Conservation (phyloP, 441 rosid genomes). For the Pelargonium myrrhifolium region DNA sequence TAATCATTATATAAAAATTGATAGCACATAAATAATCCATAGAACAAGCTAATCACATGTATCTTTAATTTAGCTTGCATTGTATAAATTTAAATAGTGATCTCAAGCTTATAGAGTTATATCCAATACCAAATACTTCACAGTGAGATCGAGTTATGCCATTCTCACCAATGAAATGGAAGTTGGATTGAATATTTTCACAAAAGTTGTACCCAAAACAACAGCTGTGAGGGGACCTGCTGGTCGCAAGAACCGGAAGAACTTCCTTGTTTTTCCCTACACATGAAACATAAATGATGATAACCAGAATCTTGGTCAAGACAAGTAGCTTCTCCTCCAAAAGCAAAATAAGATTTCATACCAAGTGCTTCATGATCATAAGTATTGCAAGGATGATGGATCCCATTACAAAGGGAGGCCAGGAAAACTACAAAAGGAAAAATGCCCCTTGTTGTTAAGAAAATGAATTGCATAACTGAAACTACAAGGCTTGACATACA, state of each 20-base stretch:
- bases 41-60: not conserved
- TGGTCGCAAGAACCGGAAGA: conserved; percentile 66
- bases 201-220: conserved; percentile 74
- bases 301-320: not conserved
- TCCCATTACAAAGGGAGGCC: conserved; percentile 99
- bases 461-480: conserved; percentile 32
- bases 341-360: conserved; percentile 24
- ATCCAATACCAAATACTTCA: conserved; percentile 7
- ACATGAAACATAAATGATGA: conserved; percentile 19
- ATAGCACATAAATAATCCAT: not conserved
- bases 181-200: conserved; percentile 64
- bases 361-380: conserved; percentile 86
- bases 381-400: conserved; percentile 66
- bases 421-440: conserved; percentile 83
- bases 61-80: not conserved
- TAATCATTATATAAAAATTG: not conserved
- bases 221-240: conserved; percentile 92
- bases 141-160: conserved; percentile 6
- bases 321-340: conserved; percentile 2
- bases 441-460: conserved; percentile 47
- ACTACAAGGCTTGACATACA: conserved; percentile 18
- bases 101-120: not conserved
- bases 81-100: not conserved
- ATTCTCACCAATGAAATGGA: conserved; percentile 78
- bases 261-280: conserved; percentile 87